These are phyloP conservation scores for Abrus pulchellus DNA, from an alignment of 306 rosid genomes.

Conservation along the genomic window DNA sequence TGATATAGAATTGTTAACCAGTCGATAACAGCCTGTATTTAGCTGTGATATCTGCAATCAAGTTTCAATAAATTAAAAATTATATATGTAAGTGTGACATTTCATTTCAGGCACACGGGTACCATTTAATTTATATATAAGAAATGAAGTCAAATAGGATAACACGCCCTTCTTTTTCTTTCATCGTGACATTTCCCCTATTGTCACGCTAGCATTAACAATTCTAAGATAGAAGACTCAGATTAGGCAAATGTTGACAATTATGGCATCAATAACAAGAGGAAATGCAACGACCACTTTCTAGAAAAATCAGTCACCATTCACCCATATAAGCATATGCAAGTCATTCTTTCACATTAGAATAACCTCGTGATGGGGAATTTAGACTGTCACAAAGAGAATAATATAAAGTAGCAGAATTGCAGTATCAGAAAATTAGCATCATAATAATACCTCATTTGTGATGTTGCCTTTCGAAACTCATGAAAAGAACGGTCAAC, in stretches of 20 bases:
- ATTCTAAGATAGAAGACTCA: too few species aligned
- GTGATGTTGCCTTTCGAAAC: too few species aligned
- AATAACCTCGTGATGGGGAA: background rate
- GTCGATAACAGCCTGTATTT: background rate
- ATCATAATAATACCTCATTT: too few species aligned
- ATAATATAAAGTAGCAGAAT: background rate
- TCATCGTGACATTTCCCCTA: background rate
- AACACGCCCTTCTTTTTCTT: background rate
- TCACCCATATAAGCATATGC: background rate
- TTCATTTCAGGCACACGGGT: background rate
- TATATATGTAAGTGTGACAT: background rate
- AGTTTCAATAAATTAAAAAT: background rate
- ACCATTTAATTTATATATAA: background rate
- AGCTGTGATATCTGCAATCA: background rate
- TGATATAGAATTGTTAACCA: too few species aligned
- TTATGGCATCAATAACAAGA: background rate
- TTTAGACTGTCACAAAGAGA: background rate
- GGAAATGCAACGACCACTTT: background rate
- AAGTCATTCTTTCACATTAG: background rate
- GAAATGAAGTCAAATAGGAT: background rate
- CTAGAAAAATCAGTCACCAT: background rate
- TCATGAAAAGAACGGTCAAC: too few species aligned
- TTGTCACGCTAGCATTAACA: too few species aligned
- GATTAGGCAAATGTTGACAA: background rate
- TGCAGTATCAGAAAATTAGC: background rate